These are phyloP conservation scores for Rhodotorula babjevae DNA, from an alignment of 768 basidiomycete species.

Conservation along the genomic window DNA sequence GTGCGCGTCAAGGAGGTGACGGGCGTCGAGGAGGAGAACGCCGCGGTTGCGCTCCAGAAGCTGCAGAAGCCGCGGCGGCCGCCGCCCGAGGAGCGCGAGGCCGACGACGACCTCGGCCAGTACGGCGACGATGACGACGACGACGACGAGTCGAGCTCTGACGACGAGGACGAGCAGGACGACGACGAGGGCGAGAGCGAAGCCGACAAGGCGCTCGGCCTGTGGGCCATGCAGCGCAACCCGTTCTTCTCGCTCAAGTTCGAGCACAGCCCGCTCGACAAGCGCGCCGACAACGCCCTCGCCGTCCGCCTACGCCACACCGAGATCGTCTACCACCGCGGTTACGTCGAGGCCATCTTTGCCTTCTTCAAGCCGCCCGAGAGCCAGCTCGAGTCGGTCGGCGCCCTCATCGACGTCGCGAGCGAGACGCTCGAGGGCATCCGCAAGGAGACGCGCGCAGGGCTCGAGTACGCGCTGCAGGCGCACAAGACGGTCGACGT, in stretches of 20 bases:
- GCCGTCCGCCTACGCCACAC: slow-evolving; percentile 69
- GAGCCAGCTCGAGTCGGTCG: slow-evolving; percentile 90
- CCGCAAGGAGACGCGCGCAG: slow-evolving; percentile 86
- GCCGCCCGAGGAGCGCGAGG: slow-evolving; percentile 35
- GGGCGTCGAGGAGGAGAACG: slow-evolving; percentile 17
- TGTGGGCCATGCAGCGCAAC: slow-evolving; percentile 40
- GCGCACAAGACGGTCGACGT: slow-evolving; percentile 92
- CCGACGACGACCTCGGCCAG: slow-evolving; percentile 29
- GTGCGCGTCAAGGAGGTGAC: slow-evolving; percentile 66
- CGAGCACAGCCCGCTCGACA: slow-evolving; percentile 85
- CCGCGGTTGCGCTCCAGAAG: slow-evolving; percentile 46
- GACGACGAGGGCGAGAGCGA: slow-evolving; percentile 15
- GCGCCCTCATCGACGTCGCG: slow-evolving; percentile 82
- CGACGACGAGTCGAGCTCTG: neutral
- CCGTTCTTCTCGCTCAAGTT: slow-evolving; percentile 85
- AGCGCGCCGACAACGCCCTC: slow-evolving; percentile 82
- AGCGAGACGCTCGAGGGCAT: slow-evolving; percentile 89
- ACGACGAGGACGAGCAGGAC: slow-evolving; percentile 32
- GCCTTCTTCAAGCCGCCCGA: slow-evolving; percentile 89
- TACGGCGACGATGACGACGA: slow-evolving; percentile 21
- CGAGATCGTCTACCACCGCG: slow-evolving; percentile 93
- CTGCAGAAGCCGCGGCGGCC: slow-evolving; percentile 2
- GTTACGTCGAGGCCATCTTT: slow-evolving; percentile 86
- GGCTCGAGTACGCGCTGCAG: slow-evolving; percentile 86
- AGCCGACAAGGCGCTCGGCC: neutral